Evolutionary conservation across 768 basidiomycete genomes (phyloP).

Genomic region (Tremella fuciformis): DNA sequence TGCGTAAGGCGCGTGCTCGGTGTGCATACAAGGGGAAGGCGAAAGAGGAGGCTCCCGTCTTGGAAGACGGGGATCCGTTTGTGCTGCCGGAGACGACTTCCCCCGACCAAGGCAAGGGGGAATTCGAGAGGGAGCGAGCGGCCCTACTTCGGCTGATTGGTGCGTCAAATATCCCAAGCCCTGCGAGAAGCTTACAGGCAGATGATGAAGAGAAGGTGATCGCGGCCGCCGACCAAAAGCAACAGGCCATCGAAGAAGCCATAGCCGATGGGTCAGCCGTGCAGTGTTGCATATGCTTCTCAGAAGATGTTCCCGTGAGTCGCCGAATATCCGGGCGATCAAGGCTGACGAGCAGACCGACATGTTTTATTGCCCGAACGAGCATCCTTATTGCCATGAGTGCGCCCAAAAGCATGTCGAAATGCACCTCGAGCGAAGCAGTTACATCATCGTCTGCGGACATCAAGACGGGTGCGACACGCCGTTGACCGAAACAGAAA

Average conservation of each 20-base stretch:
- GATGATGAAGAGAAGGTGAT: slow-evolving; percentile 36
- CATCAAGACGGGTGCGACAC: slow-evolving; percentile 68
- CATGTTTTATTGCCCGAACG: slow-evolving; percentile 85
- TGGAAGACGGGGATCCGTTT: too few relatives aligned
- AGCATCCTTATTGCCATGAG: slow-evolving; percentile 76
- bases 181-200: too few relatives aligned
- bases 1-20: too few relatives aligned
- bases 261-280: slow-evolving; percentile 60
- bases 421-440: slow-evolving; percentile 52
- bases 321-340: not conserved
- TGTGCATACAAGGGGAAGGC: slow-evolving; percentile 48
- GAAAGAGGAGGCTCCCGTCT: slow-evolving; percentile 53
- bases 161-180: too few relatives aligned
- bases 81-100: too few relatives aligned
- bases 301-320: slow-evolving; percentile 67
- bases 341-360: slow-evolving; percentile 58
- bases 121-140: slow-evolving; percentile 52
- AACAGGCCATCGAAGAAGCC: slow-evolving; percentile 57
- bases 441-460: slow-evolving; percentile 76
- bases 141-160: too few relatives aligned
- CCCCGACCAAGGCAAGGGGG: slow-evolving; percentile 19
- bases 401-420: slow-evolving; percentile 71
- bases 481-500: slow-evolving; percentile 68
- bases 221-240: slow-evolving; percentile 27
- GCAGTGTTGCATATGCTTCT: slow-evolving; percentile 86